Evolutionary conservation across 1,139 yeast genomes (phyloP), one percentile per base, ranked within the genome.

Genomic region (Blastobotrys raffinosifermentans): DNA sequence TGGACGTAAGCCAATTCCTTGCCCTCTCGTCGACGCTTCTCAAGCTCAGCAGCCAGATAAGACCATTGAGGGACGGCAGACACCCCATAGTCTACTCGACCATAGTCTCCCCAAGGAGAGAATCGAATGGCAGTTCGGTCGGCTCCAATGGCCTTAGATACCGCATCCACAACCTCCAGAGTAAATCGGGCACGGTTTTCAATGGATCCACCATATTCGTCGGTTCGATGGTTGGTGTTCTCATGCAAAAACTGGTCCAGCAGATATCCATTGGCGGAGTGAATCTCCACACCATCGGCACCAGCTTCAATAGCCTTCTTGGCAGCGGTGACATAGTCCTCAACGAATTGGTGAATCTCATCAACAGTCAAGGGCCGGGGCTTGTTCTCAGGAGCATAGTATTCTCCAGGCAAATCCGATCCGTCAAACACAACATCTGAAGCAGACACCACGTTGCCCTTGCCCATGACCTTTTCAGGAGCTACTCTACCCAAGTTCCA

Each of bases 211-310:
- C 85, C 86, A 54, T 78, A 80, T 54, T 74, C 66, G 51, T 79
- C 86, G n/a, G 80, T 75, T 55, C 87, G 71, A 43, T 66, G 52
- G 62, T 81, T 81, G 30, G 75, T 57, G 30, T 57, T 50, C 22
- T 64, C 67, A 42, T 69, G 70, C 34, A 78, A 53, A 51, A 81
- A 80, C 41, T 47, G 49, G 40, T 50, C 51, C 36, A 77, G 49
- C 41, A 79, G 60, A 57, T 75, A 79, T 8, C 86, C 86, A 58
- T 80, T 77, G n/a, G 86, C 89, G 35, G 64, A 64, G 53, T 80
- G 89, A 38, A 81, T 54, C 58, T 81, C 85, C 23, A 81, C 71
- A 49, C 77, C 77, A 54, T 81, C 89, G 42, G 78, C 77, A 8
- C 85, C 85, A 3, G 80, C 78, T 5, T 54, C 63, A 25, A 72